phyloP scores from a whole-genome alignment of 1,139 yeast genomes.

The Pichia sp. region DNA sequence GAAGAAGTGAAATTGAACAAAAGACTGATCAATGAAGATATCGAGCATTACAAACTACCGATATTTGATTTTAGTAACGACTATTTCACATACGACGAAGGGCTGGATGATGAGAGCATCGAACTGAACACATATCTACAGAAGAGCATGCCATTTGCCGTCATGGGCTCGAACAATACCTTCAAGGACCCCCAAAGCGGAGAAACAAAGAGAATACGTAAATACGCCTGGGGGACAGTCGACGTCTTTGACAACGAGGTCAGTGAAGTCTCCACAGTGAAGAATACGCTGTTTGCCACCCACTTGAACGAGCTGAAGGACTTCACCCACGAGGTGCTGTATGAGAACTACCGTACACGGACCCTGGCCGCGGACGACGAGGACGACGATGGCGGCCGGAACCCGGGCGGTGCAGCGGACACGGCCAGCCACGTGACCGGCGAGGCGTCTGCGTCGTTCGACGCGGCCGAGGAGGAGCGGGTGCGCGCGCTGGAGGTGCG shows the following conservation, averaged over 20 bases:
- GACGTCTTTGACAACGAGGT: conserved; percentile 76
- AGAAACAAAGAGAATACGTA: conserved; percentile 64
- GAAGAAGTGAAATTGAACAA: conserved; percentile 66
- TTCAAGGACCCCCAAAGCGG: conserved; percentile 56
- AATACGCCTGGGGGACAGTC: conserved; percentile 91
- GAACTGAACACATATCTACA: conserved; percentile 77
- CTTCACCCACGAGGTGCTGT: conserved; percentile 82
- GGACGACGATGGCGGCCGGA: conserved; percentile 47
- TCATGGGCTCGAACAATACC: conserved; percentile 63
- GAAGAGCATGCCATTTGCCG: conserved; percentile 76
- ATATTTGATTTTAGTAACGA: conserved; percentile 74
- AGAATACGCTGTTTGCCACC: conserved; percentile 81
- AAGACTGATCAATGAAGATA: conserved; percentile 59
- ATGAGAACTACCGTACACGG: conserved; percentile 90
- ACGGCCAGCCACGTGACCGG: conserved; percentile 79
- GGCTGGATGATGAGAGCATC: conserved; percentile 65
- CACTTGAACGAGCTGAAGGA: conserved; percentile 92
- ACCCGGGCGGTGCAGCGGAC: conserved; percentile 73
- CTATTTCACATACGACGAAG: conserved; percentile 46
- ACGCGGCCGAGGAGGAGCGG: conserved; percentile 51
- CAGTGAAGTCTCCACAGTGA: conserved; percentile 77
- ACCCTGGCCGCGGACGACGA: conserved; percentile 26
- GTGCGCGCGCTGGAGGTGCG: conserved; percentile 73
- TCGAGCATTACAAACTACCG: conserved; percentile 71
- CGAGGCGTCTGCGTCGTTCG: conserved; percentile 7